Evolutionary conservation across 2,329 filamentous ascomycete species (phyloP).

Genomic region (Leptographium flavum): DNA sequence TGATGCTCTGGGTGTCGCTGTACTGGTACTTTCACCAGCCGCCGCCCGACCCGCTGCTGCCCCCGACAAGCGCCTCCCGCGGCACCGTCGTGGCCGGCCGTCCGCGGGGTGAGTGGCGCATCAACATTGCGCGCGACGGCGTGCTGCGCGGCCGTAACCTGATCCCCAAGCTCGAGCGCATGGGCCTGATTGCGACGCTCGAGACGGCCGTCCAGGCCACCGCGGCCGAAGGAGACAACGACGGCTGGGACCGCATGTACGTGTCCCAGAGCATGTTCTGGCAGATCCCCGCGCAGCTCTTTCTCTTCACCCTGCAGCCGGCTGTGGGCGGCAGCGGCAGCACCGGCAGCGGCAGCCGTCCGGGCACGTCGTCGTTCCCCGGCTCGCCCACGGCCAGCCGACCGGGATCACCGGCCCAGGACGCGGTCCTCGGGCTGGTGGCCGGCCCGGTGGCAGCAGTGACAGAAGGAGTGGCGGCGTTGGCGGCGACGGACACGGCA

Average conservation of each 20-base stretch:
- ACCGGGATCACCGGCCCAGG: conserved; percentile 33
- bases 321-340: conserved; percentile 12
- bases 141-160: conserved; percentile 72
- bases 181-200: conserved; percentile 68
- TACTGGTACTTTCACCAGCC: conserved; percentile 97
- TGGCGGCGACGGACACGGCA: not conserved
- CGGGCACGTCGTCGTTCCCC: conserved; percentile 22
- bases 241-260: conserved; percentile 69
- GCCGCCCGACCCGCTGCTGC: conserved; percentile 50
- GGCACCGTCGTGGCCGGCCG: conserved; percentile 54
- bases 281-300: conserved; percentile 78
- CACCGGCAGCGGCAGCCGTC: conserved; percentile 13
- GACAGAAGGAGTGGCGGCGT: too few species aligned
- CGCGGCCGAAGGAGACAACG: conserved; percentile 26
- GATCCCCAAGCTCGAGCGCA: conserved; percentile 81
- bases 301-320: conserved; percentile 72
- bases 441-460: conserved; percentile 4
- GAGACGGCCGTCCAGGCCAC: conserved; percentile 53
- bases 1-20: conserved; percentile 91
- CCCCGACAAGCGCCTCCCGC: conserved; percentile 42
- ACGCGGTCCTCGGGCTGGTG: conserved; percentile 1
- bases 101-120: conserved; percentile 74
- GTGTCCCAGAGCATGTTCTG: conserved; percentile 72
- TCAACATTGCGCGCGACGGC: conserved; percentile 76
- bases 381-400: conserved; percentile 39